Evolutionary conservation across 164 flowering plant genomes (phyloP), one percentile per base, ranked within the genome.

Genomic region (Hamamelis virginiana): DNA sequence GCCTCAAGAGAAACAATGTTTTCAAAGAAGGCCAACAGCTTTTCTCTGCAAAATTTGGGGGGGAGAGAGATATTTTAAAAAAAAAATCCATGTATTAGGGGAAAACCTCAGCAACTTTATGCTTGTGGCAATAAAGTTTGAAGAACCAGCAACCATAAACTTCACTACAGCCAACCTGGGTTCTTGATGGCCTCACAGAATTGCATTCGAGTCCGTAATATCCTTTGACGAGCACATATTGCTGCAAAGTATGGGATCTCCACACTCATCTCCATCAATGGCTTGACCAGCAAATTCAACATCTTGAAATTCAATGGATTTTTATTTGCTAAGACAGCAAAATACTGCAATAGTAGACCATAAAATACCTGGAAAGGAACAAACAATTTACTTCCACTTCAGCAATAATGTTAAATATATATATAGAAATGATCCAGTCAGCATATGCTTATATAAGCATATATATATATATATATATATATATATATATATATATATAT

Each of bases 181-280:
- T 77, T 78, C 76, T 87, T 93, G 43, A 91, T 58, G 67, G 84
- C 87, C 67, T 86, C 88, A 74, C 86, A 86, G 69, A 93, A 82
- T 52, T 82, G 89, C 44, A 78, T 74, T 38, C 97, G 84, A 22
- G 81, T 87, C 11, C 69, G 79, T 59, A 74, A 71, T 61, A 96
- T 74, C 50, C 98, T 73, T 66, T 91, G 86, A 62, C 98, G 91
- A 73, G 98, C 99, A 88, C 98, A 96, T 48, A 90, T 88, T 59
- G 96, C 97, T 33, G 99, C 91, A 82, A 87, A 96, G 70, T 88
- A 91, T 64, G 99, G 99, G 61, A 83, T 83, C 72, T 91, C 94
- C 12, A 61, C 44, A 72, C 92, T 91, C 88, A 96, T 90, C 72
- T 96, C 97, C 80, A 96, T 82, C 77, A 96, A 75, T 64, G 99